A percentile compares a stretch with the other conserved stretches of the same genome.
phyloP scores from a whole-genome alignment of 495 filamentous ascomycete species.

The Xylaria longipes region DNA sequence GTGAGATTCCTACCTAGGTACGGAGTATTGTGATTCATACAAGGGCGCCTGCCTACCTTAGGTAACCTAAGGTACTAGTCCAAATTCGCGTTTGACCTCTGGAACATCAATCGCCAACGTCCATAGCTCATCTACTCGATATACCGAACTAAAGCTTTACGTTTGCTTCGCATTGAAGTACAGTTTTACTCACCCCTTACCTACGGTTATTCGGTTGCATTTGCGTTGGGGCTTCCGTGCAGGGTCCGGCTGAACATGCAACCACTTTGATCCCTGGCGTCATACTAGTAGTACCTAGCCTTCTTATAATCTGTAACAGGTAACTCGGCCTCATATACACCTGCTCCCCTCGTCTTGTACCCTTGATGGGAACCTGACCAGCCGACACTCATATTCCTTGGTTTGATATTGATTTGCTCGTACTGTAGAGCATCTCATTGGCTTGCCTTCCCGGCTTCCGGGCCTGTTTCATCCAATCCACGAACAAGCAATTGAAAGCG shows the following conservation, averaged over 20 bases:
- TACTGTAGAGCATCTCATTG: background rate
- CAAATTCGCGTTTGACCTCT: too few species aligned
- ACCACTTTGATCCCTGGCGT: slow-evolving; percentile 12
- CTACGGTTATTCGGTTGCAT: background rate
- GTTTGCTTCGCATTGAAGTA: background rate
- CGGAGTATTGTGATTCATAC: too few species aligned
- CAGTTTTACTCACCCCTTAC: background rate
- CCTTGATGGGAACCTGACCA: background rate
- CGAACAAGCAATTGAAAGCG: slow-evolving; percentile 5
- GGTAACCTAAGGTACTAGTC: too few species aligned
- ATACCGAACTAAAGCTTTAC: background rate
- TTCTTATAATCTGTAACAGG: background rate
- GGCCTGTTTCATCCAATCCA: background rate
- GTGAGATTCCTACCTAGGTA: too few species aligned
- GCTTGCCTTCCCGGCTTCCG: background rate
- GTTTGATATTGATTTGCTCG: background rate
- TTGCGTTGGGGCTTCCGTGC: background rate
- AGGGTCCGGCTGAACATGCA: background rate
- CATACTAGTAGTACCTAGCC: slow-evolving; percentile 18
- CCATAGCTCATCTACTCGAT: background rate
- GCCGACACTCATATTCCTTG: background rate
- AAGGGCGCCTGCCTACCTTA: too few species aligned
- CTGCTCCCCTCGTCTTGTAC: background rate
- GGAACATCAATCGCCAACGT: background rate
- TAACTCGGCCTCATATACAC: slow-evolving; percentile 13